Conservation (phyloP, 768 basidiomycete genomes). For the Termitomyces sp. region DNA sequence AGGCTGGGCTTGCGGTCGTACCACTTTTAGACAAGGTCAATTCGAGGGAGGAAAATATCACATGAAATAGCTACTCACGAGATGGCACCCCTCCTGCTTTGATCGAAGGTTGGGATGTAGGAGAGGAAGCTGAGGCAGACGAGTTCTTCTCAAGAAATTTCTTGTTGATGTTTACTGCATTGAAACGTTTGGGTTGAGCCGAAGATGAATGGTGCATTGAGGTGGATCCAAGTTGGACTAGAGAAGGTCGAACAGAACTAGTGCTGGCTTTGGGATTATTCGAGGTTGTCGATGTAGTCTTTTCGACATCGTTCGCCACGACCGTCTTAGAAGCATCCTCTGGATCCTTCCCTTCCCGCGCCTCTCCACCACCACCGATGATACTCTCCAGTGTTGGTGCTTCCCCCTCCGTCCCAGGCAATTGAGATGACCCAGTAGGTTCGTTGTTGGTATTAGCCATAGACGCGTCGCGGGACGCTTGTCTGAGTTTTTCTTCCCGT, state of each 20-base stretch:
- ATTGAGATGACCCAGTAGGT: slow-evolving; percentile 40
- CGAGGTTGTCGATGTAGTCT: slow-evolving; percentile 12
- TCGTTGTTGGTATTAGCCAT: slow-evolving; percentile 67
- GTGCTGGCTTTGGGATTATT: slow-evolving; percentile 22
- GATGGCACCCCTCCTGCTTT: slow-evolving; percentile 52
- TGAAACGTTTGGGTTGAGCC: slow-evolving; percentile 77
- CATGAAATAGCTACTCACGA: slow-evolving; percentile 36
- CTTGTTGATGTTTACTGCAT: slow-evolving; percentile 90
- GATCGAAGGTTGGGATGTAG: slow-evolving; percentile 37
- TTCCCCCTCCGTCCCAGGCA: slow-evolving; percentile 34
- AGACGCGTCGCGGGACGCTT: slow-evolving; percentile 75
- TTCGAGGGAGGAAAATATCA: neutral
- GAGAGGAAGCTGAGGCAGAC: slow-evolving; percentile 45
- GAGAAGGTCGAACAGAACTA: slow-evolving; percentile 35
- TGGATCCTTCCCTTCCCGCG: slow-evolving; percentile 10
- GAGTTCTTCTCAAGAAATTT: slow-evolving; percentile 93
- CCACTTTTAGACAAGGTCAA: slow-evolving; percentile 29
- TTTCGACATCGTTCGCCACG: slow-evolving; percentile 15
- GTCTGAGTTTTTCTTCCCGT: slow-evolving; percentile 31
- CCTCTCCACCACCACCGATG: slow-evolving; percentile 20
- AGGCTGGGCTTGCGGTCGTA: slow-evolving; percentile 53
- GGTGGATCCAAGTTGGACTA: slow-evolving; percentile 42
- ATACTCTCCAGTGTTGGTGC: slow-evolving; percentile 24
- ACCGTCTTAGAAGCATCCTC: slow-evolving; percentile 5
- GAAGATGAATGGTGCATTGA: slow-evolving; percentile 29